Conservation (phyloP, 1,284 basidiomycete species). For the Agroathelia rolfsii region DNA sequence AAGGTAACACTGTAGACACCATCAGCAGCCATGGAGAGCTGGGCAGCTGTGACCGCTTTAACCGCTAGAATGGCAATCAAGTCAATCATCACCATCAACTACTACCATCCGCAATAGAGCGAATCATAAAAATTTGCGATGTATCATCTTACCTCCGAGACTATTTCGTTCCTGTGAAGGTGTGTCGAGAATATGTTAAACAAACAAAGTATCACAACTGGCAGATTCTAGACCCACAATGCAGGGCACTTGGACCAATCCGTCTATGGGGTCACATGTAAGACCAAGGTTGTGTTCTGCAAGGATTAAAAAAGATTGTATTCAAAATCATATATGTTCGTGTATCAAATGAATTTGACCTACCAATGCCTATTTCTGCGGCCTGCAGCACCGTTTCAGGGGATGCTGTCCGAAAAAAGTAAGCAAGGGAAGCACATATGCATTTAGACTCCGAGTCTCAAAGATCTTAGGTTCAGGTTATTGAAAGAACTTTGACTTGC, state of each 20-base stretch:
- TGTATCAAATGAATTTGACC: no score
- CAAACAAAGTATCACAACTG: no score
- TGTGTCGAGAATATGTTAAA: slow-evolving; percentile 5
- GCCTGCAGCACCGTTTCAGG: slow-evolving; percentile 81
- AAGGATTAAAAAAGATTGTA: slow-evolving; percentile 8
- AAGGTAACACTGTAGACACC: slow-evolving; percentile 82
- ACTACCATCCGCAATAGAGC: no score
- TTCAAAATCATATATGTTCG: no score
- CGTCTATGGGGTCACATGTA: slow-evolving; percentile 90
- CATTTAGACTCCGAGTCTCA: no score
- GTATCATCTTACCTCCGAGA: slow-evolving; percentile 52
- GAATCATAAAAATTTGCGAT: not conserved
- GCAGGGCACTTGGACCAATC: slow-evolving; percentile 89
- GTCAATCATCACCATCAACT: slow-evolving; percentile 8
- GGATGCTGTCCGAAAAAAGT: slow-evolving; percentile 35
- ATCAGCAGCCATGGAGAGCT: slow-evolving; percentile 85
- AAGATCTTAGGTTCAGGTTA: slow-evolving; percentile 6
- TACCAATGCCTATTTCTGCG: slow-evolving; percentile 90
- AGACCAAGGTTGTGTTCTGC: slow-evolving; percentile 79
- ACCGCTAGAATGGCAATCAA: slow-evolving; percentile 56
- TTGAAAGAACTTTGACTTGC: slow-evolving; percentile 26
- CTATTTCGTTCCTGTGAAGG: slow-evolving; percentile 67
- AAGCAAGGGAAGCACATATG: no score
- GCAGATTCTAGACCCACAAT: slow-evolving; percentile 50
- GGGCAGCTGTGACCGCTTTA: slow-evolving; percentile 86